These are phyloP conservation scores for Rhodotorula sp. DNA, from an alignment of 1,284 basidiomycete genomes.

Conservation along the genomic window DNA sequence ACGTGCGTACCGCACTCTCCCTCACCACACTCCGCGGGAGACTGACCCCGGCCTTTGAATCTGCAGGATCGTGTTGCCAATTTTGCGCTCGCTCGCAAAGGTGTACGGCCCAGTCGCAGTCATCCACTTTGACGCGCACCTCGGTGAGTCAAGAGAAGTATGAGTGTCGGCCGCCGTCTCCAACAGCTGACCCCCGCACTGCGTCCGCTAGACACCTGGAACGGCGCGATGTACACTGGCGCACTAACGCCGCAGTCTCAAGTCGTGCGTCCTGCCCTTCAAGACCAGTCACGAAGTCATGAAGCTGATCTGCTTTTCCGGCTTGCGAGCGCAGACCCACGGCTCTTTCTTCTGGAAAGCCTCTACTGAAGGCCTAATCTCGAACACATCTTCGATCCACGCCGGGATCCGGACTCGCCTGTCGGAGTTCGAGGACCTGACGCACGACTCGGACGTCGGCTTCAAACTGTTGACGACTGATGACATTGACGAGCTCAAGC, in stretches of 20 bases:
- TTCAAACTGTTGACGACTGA: constrained; percentile 51
- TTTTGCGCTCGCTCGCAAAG: constrained; percentile 50
- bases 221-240: constrained; percentile 24
- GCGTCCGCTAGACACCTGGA: constrained; percentile 10
- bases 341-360: constrained; percentile 54
- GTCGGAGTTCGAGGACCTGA: constrained; percentile 28
- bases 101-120: constrained; percentile 53
- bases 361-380: constrained; percentile 51
- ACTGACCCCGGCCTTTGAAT: not conserved
- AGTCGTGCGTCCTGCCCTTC: constrained; percentile 21
- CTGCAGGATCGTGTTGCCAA: constrained; percentile 49
- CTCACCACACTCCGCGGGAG: too few species aligned
- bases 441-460: constrained; percentile 50
- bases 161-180: not conserved
- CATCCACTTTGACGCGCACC: constrained; percentile 53
- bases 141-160: constrained; percentile 20
- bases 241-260: constrained; percentile 35
- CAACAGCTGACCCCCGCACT: not conserved
- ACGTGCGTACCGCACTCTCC: constrained; percentile 30
- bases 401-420: constrained; percentile 44
- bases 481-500: constrained; percentile 52
- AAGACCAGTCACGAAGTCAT: not conserved
- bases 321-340: constrained; percentile 43
- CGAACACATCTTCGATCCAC: constrained; percentile 50
- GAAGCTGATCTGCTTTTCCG: too few species aligned